Evolutionary conservation across 371 early-diverging fungal genomes (phyloP), one percentile per base, ranked within the genome.

Genomic region (Syncephalis plumigaleata): DNA sequence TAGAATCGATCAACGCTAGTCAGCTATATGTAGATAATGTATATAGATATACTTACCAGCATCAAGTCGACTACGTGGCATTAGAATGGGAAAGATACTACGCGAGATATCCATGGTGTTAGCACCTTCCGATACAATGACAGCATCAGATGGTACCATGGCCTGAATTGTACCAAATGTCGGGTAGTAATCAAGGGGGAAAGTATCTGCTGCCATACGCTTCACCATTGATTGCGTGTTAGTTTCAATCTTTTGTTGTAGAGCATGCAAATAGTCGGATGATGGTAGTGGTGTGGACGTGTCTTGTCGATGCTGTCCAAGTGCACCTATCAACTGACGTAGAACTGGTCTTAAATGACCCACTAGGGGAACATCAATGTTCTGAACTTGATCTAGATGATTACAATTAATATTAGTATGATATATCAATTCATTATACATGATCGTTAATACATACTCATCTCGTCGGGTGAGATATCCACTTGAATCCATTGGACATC

Each of bases 41-140:
- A 15, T 2, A 38, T 9, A n/a, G 20, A 11, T n/a, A 46, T 13
- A n/a, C 18, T 22, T 46, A 42, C 71, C 75, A 45, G 85, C 83
- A 59, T 86, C 87, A 25, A 86, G 55, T 20, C 87, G 68, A 31
- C 66, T 65, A 8, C 87, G 64, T 11, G 86, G 84, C 24, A 61
- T 49, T 26, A 66, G 57, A 1, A 81, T 67, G 51, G 75, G 77
- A 59, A 78, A 79, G 47, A 78, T 68, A 0, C 74, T 74, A 25
- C 87, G 66, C 0, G 73, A 84, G 56, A 86, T 84, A 54, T 86
- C 87, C 87, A 86, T 85, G 0, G 87, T 84, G 46, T 84, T 84
- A 9, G 84, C 83, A 40, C 87, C 87, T 60, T 86, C 87, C 47
- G 75, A 73, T 2, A 86, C 70, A 49, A 81, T 63, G 5, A 82